Base-by-base conservation (phyloP, 495 filamentous ascomycete genomes). In the Penicillium psychrofluorescens region DNA sequence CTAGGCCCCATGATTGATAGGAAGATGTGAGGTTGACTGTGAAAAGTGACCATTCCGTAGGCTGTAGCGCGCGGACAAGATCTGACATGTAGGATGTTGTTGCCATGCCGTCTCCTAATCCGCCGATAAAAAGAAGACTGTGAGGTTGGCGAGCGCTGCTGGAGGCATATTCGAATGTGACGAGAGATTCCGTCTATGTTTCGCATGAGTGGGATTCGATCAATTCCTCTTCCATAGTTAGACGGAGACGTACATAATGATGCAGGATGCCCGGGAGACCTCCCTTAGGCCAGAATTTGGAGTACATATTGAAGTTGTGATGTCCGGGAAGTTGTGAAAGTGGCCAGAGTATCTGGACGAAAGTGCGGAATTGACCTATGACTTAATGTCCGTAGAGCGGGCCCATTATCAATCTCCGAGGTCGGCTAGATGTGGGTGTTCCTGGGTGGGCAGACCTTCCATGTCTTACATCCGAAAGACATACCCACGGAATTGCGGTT, bases 41-140 rank as follows among this genome's bases (percentile, higher is more conserved):
- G 35, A 78, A 75, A 7, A 95, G 57, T 7, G 66, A 61, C 65
- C 80, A 88, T 41, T 58, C 44, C 12, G 65, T 62, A 39, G 78
- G 69, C 8, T 80, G 76, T 0, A 87, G 73, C 13, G 57, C 53
- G 1, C 45, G 30, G n/a, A 58, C 71, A 27, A 87, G 53, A 4
- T 58, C 54, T 6, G 64, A 34, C 0, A 76, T 54, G 50, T 82
- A 86, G 6, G 69, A 59, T 38, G 80, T 71, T 0, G 81, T 81
- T 38, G 81, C 73, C 34, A 88, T 75, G n/a, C 82, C 84, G 59
- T 90, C 88, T 45, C 76, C 79, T 29, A 95, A 76, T 2, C 57
- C 57, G 30, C 57, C 57, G n/a, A 61, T 47, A 11, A 61, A 61
- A 29, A 61, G 15, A 10, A 61, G 44, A 1, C 51, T 58, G 49